Conservation (phyloP, 192 early-diverging fungal genomes). For the Rhizophlyctis rosea region DNA sequence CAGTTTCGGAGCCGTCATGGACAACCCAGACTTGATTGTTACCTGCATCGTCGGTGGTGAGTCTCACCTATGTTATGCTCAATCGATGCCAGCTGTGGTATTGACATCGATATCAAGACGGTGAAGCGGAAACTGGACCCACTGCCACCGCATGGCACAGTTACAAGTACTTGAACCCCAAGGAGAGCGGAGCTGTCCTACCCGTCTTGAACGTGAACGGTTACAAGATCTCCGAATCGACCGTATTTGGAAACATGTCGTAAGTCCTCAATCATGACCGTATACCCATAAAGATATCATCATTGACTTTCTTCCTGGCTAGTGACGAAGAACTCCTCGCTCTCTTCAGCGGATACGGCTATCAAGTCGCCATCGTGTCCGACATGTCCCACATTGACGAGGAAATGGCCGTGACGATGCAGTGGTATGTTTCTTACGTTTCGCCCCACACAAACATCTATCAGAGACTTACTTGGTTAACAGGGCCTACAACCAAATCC, state of each 20-base stretch:
- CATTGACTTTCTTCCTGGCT: background rate
- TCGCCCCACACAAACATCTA: background rate
- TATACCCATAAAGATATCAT: background rate
- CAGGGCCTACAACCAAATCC: slow-evolving; percentile 37
- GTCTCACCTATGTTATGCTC: background rate
- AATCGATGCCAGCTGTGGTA: no score
- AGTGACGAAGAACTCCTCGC: slow-evolving; percentile 34
- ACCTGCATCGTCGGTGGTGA: slow-evolving; percentile 44
- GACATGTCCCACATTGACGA: slow-evolving; percentile 32
- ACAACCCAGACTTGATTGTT: slow-evolving; percentile 47
- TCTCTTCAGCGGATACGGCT: slow-evolving; percentile 44
- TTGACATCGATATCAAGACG: no score
- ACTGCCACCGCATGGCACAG: slow-evolving; percentile 46
- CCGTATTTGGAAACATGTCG: slow-evolving; percentile 42
- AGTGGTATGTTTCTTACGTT: slow-evolving; percentile 18
- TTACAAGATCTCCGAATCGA: slow-evolving; percentile 43
- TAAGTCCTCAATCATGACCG: slow-evolving; percentile 12
- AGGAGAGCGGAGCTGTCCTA: slow-evolving; percentile 35
- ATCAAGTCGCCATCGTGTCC: slow-evolving; percentile 39
- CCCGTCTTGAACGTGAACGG: slow-evolving; percentile 43
- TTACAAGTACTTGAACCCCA: slow-evolving; percentile 42
- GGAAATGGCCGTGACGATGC: slow-evolving; percentile 43
- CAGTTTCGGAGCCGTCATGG: slow-evolving; percentile 45
- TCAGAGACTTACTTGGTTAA: background rate
- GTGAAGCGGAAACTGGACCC: slow-evolving; percentile 42